phyloP scores from a whole-genome alignment of 345 rosid species.

The Gossypioides kirkii region DNA sequence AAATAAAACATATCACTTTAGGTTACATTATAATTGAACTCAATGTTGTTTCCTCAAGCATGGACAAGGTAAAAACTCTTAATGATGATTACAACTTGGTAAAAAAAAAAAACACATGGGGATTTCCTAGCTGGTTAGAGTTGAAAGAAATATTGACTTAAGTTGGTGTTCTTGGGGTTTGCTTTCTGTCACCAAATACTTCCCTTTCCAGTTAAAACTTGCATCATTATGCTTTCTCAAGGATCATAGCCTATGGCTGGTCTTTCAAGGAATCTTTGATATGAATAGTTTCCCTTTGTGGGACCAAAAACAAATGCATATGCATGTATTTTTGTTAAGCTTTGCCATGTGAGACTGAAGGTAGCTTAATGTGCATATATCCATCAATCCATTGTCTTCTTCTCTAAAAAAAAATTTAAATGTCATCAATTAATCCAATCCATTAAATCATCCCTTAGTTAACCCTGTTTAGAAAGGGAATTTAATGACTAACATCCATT shows the following conservation, averaged over 20 bases:
- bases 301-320: conserved; percentile 12
- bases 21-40: background rate
- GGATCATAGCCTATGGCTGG: conserved; percentile 18
- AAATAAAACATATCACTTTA: background rate
- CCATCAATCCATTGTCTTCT: background rate
- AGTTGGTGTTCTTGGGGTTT: background rate
- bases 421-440: too few species aligned
- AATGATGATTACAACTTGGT: background rate
- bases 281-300: conserved; percentile 14
- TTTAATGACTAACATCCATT: conserved; percentile 22
- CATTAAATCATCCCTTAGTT: background rate
- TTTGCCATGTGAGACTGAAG: conserved; percentile 15
- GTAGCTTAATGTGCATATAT: conserved; percentile 10
- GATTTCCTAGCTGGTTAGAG: background rate
- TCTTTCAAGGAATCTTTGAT: conserved; percentile 14
- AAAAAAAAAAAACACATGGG: background rate
- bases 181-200: background rate
- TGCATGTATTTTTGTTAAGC: background rate
- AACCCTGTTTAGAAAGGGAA: conserved; percentile 14
- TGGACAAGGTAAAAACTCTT: background rate
- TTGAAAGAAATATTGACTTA: background rate
- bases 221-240: background rate
- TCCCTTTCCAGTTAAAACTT: background rate
- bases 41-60: background rate
- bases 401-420: background rate